phyloP scores from a whole-genome alignment of 2,329 filamentous ascomycete species.

The Nemania bipapillata region DNA sequence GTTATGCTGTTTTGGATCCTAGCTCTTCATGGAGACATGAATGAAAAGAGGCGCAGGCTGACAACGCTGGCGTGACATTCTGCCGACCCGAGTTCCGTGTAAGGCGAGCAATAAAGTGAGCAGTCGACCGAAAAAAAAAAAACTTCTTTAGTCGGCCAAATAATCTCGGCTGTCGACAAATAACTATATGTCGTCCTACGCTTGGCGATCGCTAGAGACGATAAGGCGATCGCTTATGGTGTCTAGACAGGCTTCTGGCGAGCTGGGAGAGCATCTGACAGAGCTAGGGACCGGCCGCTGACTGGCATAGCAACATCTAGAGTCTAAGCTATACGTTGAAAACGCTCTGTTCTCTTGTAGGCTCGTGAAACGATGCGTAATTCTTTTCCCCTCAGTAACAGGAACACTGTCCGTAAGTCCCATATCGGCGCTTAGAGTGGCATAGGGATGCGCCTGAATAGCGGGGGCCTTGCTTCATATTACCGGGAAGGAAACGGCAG shows the following conservation, averaged over 20 bases:
- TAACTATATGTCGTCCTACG: neutral
- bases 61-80: slow-evolving; percentile 3
- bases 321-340: neutral
- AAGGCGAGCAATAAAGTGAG: neutral
- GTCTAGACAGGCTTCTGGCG: slow-evolving; percentile 4
- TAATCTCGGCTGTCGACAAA: neutral
- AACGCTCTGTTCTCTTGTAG: neutral
- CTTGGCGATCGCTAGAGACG: neutral
- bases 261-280: neutral
- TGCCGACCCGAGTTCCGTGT: neutral
- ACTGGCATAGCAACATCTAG: neutral
- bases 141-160: neutral
- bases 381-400: neutral
- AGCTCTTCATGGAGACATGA: neutral
- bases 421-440: slow-evolving; percentile 9
- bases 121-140: neutral
- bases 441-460: neutral
- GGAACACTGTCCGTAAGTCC: neutral
- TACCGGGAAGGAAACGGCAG: slow-evolving; percentile 2
- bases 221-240: neutral
- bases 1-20: neutral
- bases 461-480: slow-evolving; percentile 12
- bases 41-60: neutral
- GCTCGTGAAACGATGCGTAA: no score
- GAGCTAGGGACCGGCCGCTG: neutral